Conservation (phyloP, 2,329 filamentous ascomycete species). For the Ophiostoma ips region DNA sequence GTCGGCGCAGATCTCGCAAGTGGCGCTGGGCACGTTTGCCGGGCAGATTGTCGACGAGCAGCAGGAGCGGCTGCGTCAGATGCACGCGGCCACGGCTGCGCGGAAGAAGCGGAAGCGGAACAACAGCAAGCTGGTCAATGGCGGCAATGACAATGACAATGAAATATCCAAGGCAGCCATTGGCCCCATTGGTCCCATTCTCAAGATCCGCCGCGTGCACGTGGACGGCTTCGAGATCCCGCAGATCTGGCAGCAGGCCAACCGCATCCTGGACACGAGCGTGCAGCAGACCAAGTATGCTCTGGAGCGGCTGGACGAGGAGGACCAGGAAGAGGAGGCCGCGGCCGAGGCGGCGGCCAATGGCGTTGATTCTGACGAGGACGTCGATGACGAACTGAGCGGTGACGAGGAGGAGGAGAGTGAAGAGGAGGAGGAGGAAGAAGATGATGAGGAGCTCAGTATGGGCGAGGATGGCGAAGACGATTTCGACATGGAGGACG, state of each 20-base stretch:
- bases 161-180: conserved; percentile 52
- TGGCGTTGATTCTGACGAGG: conserved; percentile 12
- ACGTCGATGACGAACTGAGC: conserved; percentile 18
- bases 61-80: conserved; percentile 43
- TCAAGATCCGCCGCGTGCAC: conserved; percentile 74
- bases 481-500: conserved; percentile 21
- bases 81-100: conserved; percentile 26
- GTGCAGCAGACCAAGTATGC: conserved; percentile 33
- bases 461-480: conserved; percentile 14
- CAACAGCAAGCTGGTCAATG: background rate
- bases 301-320: conserved; percentile 35
- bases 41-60: conserved; percentile 61
- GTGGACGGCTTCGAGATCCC: conserved; percentile 74
- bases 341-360: conserved; percentile 20
- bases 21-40: conserved; percentile 66
- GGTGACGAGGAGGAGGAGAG: conserved; percentile 17
- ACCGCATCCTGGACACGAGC: conserved; percentile 55
- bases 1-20: conserved; percentile 63
- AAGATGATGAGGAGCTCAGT: conserved; percentile 18
- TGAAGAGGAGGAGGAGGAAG: conserved; percentile 14
- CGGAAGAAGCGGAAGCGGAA: conserved; percentile 63
- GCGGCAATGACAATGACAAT: background rate
- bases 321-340: conserved; percentile 22
- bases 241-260: conserved; percentile 91
- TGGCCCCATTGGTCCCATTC: conserved; percentile 47